Conservation (phyloP, 495 filamentous ascomycete species). For the Astrothelium subdiscretum region DNA sequence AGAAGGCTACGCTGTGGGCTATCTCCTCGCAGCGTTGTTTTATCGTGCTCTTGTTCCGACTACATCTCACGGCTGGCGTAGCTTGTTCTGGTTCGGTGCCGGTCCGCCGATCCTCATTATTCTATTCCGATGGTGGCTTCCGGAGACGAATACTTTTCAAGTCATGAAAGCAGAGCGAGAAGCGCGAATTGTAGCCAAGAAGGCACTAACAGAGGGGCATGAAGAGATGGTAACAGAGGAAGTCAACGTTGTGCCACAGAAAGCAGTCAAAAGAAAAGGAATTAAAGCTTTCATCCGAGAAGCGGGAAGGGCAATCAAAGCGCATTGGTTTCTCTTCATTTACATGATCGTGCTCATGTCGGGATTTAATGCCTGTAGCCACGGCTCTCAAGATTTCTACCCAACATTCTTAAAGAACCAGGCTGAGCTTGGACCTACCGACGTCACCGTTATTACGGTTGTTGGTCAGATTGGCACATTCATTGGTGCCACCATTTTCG, state of each 20-base stretch:
- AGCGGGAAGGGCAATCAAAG: slow-evolving; percentile 18
- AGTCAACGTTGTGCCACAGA: neutral
- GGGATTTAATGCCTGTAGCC: slow-evolving; percentile 33
- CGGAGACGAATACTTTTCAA: slow-evolving; percentile 26
- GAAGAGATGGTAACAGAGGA: neutral
- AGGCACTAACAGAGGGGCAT: neutral
- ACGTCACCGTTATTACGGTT: slow-evolving; percentile 30
- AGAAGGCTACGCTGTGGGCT: slow-evolving; percentile 22
- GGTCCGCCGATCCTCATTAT: slow-evolving; percentile 25
- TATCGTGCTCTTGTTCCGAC: slow-evolving; percentile 24
- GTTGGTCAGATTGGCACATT: slow-evolving; percentile 28
- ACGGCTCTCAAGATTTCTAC: slow-evolving; percentile 37
- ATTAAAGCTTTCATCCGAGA: slow-evolving; percentile 22
- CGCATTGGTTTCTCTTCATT: slow-evolving; percentile 33
- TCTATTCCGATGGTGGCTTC: slow-evolving; percentile 19
- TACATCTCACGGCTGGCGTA: slow-evolving; percentile 25
- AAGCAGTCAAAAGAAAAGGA: slow-evolving; percentile 8
- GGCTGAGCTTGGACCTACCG: slow-evolving; percentile 21
- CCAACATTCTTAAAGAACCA: slow-evolving; percentile 33
- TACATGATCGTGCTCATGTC: slow-evolving; percentile 36
- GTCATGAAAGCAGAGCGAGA: slow-evolving; percentile 28
- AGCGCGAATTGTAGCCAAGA: slow-evolving; percentile 10
- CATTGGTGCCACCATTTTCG: slow-evolving; percentile 25
- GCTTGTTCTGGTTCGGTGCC: slow-evolving; percentile 28
- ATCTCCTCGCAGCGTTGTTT: slow-evolving; percentile 22